A percentile compares a stretch with the other conserved stretches of the same genome.
phyloP scores from a whole-genome alignment of 2,329 filamentous ascomycete genomes.

The Scedosporium minutisporum region DNA sequence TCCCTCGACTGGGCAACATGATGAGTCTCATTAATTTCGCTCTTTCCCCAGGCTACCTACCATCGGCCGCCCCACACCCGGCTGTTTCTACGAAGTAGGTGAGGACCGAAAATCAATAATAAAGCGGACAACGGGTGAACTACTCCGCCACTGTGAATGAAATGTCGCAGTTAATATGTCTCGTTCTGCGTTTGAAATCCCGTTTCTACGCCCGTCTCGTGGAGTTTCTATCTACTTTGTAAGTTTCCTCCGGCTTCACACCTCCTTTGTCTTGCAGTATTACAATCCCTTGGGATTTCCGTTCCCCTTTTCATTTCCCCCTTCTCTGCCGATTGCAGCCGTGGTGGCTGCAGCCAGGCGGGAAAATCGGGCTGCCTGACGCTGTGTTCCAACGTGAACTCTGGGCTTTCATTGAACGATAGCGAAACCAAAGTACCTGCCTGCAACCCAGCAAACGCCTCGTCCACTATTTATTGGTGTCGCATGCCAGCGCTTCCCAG shows the following conservation, averaged over 20 bases:
- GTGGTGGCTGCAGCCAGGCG: not conserved
- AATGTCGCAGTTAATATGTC: not conserved
- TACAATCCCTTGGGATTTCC: not conserved
- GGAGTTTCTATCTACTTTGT: not conserved
- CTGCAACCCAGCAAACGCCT: not conserved
- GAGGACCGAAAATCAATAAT: not conserved
- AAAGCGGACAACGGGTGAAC: not conserved
- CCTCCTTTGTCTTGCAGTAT: too few relatives aligned
- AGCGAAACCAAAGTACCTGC: not conserved
- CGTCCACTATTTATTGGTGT: not conserved
- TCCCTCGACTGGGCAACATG: not conserved
- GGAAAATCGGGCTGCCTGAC: not conserved
- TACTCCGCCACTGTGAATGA: not conserved
- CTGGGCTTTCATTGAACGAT: not conserved
- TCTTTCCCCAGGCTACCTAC: not conserved
- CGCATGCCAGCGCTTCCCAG: not conserved
- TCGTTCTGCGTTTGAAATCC: not conserved
- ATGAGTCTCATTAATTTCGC: not conserved
- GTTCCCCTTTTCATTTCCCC: not conserved
- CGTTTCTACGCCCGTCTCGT: too few relatives aligned
- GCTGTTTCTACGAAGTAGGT: not conserved
- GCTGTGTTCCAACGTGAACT: not conserved
- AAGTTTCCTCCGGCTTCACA: not conserved
- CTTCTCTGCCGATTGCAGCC: not conserved
- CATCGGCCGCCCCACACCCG: not conserved